Conservation (phyloP, 768 basidiomycete genomes). For the Auricularia sp. region DNA sequence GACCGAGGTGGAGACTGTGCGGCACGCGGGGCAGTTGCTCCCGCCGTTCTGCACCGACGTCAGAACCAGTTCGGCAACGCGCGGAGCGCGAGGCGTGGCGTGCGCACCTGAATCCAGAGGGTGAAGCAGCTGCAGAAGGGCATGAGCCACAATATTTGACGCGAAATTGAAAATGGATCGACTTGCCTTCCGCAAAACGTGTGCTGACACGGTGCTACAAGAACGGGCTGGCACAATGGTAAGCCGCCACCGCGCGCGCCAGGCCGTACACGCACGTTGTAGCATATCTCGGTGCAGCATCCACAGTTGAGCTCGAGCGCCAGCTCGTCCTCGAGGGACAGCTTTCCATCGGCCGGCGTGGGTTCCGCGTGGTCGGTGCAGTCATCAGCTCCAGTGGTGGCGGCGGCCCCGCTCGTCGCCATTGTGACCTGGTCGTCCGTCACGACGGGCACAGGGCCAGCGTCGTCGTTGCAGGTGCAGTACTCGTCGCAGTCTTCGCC, state of each 20-base stretch:
- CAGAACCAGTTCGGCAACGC: neutral
- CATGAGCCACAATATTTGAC: neutral
- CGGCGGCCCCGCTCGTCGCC: neutral
- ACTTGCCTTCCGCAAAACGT: constrained; percentile 83
- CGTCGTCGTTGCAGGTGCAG: neutral
- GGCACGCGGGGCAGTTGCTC: constrained; percentile 75
- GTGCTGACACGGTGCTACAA: constrained; percentile 79
- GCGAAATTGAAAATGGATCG: neutral
- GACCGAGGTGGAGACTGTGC: constrained; percentile 56
- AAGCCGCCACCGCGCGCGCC: neutral
- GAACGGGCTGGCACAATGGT: constrained; percentile 41
- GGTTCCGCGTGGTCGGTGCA: neutral
- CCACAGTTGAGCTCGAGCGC: constrained; percentile 75
- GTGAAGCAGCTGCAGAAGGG: constrained; percentile 51
- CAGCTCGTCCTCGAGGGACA: constrained; percentile 47
- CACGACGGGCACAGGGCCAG: neutral
- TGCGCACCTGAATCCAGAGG: constrained; percentile 75
- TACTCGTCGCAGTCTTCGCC: neutral
- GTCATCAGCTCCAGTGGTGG: neutral
- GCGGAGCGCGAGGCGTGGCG: constrained; percentile 5
- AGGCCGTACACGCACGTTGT: constrained; percentile 25
- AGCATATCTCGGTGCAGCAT: constrained; percentile 74
- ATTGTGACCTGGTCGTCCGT: neutral
- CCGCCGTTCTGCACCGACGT: constrained; percentile 56
- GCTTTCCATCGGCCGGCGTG: neutral